A percentile compares a stretch with the other conserved stretches of the same genome.
phyloP scores from a whole-genome alignment of 345 rosid genomes.

The Bruguiera gymnorhiza region DNA sequence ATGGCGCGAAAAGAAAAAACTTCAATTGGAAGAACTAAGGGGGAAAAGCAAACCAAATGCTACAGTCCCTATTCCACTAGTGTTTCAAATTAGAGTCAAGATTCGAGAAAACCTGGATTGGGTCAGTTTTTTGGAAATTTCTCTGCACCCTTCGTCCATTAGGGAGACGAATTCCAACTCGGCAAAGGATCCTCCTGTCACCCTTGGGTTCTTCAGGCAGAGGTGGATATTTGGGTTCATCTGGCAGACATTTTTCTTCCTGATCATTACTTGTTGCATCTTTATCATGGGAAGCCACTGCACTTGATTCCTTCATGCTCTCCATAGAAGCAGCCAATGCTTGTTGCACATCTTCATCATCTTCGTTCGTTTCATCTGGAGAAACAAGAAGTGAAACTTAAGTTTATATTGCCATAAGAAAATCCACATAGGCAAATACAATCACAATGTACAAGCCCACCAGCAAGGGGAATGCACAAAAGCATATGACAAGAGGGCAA shows the following conservation, averaged over 20 bases:
- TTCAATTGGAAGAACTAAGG: not conserved
- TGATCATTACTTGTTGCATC: conserved; percentile 23
- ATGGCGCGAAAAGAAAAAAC: no score
- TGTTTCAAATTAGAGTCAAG: no score
- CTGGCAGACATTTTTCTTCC: conserved; percentile 36
- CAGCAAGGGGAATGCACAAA: no score
- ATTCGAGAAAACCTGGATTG: conserved; percentile 51
- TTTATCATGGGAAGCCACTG: conserved; percentile 21
- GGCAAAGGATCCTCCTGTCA: conserved; percentile 68
- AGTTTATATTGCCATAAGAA: not conserved
- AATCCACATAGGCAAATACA: not conserved
- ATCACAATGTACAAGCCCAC: not conserved
- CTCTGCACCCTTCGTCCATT: conserved; percentile 88
- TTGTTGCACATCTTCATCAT: conserved; percentile 53
- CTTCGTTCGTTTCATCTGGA: conserved; percentile 46
- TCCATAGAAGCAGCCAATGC: conserved; percentile 72
- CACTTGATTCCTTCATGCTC: conserved; percentile 34
- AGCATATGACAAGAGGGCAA: not conserved
- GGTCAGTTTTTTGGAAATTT: conserved; percentile 69
- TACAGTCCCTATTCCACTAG: no score
- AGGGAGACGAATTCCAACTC: conserved; percentile 95
- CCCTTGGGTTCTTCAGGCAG: conserved; percentile 92
- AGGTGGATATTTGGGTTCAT: conserved; percentile 56
- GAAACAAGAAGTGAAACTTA: conserved; percentile 20
- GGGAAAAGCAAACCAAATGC: not conserved